Base-by-base conservation (phyloP, 1,139 yeast species). In the Yamadazyma friedrichii region DNA sequence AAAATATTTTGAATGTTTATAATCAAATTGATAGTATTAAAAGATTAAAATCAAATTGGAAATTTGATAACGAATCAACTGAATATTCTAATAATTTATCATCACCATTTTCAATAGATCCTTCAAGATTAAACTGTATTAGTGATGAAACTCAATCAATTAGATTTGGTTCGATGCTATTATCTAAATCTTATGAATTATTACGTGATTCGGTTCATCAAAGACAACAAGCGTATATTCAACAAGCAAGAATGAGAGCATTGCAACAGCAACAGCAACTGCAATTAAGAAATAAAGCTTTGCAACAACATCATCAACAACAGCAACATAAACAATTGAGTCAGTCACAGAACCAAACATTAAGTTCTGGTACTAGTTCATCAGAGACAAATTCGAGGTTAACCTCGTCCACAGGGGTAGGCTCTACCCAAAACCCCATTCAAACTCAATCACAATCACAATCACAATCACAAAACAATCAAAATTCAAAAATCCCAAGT, bases 111-210 rank as follows among this genome's bases (percentile, higher is more conserved):
- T 75, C 84, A 46, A 75, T 91, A 42, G 82, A 78, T 55, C 84
- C 84, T 1, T 76, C 82, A 0, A 74, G 79, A 43, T 71, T 89
- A 53, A 91, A 89, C 55, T 85, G 87, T 48, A 88, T 89, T 38
- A 80, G 91, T 15, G 86, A 84, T 43, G 94, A 84, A 42, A 89
- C 97, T 0, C 97, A 89, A 62, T 82, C 87, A 0, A 87, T 91
- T 29, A 72, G 97, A 47, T 89, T 91, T 62, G 96, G 97, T 6
- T 82, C 95, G 4, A 88, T 89, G 96, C 65, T 91, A 33, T 70
- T 89, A 36, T 82, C 94, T 4, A 91, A 91, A 61, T 84, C 96
- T 0, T 87, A 86, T 56, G 97, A 85, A 39, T 64, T 83, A 62
- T 61, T 76, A 65, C 58, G 79, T 39, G 80, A 74, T 50, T 71